Evolutionary conservation across 2,329 filamentous ascomycete species (phyloP), one percentile per base, ranked within the genome.

Genomic region (Aspergillus novoparasiticus): DNA sequence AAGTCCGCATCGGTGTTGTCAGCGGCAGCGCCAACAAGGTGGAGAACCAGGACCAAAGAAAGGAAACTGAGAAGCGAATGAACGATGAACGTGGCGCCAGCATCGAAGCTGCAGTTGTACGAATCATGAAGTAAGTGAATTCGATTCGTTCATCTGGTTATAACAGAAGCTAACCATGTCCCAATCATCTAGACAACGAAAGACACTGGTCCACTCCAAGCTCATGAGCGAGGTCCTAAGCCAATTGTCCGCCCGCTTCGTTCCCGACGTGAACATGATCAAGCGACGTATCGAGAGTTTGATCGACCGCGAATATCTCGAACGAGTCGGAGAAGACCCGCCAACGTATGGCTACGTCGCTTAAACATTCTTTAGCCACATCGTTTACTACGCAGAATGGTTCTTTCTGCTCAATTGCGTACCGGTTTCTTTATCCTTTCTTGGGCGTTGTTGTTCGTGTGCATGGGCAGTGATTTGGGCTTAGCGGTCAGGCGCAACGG

Each of bases 1-100:
- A 92, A 76, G 92, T 97, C 79, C 96, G 96, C 77, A 92, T 95
- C 23, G 92, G 92, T 26, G 90, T 95, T 6, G 90, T 97, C 69
- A 91, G 84, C 58, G 79, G 87, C 57, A 87, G 89, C 1, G 86
- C 89, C 21, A 96, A 93, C 75, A 95, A 93, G 79, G 91, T 96
- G 0, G 94, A 98, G 79, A 92, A 87, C 58, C 82, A 85, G 58
- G 81, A 83, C 36, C 87, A 89, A 76, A 81, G 87, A 50, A 77
- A 77, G 50, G 79, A 82, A 56, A 84, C 82, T 0, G 80, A 84
- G 68, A 80, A 80, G 71, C 81, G 80, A 82, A 86, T 67, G 69
- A 79, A 80, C 43, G 81, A 84, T 16, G 81, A 83, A 64, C 77
- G 83, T 48, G 79, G 76, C 10, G 79, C 79, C n/a, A 78, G 76